Conservation (phyloP, 2,329 filamentous ascomycete species). For the Xylariaceae sp. region DNA sequence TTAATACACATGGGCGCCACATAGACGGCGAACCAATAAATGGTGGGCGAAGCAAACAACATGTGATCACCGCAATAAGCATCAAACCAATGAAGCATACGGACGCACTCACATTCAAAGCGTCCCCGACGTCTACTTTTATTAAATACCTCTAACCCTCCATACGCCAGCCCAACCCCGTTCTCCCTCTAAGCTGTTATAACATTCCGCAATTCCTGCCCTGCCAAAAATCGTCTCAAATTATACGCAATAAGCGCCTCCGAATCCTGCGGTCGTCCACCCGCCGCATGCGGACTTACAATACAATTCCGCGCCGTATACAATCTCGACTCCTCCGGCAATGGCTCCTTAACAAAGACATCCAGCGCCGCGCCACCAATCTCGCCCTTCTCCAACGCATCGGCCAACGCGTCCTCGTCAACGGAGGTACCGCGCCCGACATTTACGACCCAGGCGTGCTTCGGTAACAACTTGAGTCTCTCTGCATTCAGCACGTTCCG, state of each 20-base stretch:
- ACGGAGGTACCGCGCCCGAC: constrained; percentile 46
- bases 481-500: constrained; percentile 50
- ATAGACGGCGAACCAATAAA: too few species aligned
- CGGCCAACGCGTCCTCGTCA: constrained; percentile 45
- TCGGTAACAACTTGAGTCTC: constrained; percentile 48
- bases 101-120: too few species aligned
- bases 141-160: background rate
- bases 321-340: constrained; percentile 38
- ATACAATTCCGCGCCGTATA: constrained; percentile 50
- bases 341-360: constrained; percentile 39
- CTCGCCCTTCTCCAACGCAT: constrained; percentile 39
- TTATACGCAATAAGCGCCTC: constrained; percentile 58
- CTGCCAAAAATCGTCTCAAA: constrained; percentile 53
- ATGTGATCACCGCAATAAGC: too few species aligned
- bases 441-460: constrained; percentile 53
- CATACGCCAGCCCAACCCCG: background rate
- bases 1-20: too few species aligned
- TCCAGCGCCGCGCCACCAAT: constrained; percentile 47
- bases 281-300: constrained; percentile 54
- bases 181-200: constrained; percentile 25
- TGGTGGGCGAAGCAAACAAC: too few species aligned
- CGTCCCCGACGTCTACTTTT: too few species aligned
- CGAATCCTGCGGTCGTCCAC: constrained; percentile 54
- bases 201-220: constrained; percentile 54
- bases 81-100: too few species aligned